phyloP scores from a whole-genome alignment of 192 early-diverging fungal species.

The Backusella mclennaniae region DNA sequence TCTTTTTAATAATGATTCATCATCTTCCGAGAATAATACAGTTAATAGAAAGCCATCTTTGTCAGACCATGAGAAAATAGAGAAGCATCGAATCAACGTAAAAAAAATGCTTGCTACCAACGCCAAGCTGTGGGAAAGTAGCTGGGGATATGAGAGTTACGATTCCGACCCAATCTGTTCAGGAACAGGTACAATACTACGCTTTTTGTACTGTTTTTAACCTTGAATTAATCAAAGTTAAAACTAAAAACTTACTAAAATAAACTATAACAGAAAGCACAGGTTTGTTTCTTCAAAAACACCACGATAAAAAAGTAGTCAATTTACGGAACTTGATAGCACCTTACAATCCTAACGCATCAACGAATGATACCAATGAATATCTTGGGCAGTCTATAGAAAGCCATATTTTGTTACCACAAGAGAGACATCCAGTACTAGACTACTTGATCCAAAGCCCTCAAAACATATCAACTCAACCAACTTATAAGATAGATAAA shows the following conservation, averaged over 20 bases:
- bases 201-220: neutral
- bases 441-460: neutral
- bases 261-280: neutral
- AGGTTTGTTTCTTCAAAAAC: neutral
- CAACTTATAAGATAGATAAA: neutral
- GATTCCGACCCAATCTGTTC: neutral
- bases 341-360: neutral
- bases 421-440: neutral
- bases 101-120: conserved; percentile 18
- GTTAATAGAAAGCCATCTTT: neutral
- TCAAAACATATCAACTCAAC: neutral
- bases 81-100: conserved; percentile 12
- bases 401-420: neutral
- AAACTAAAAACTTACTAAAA: neutral
- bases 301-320: neutral
- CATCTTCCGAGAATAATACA: neutral
- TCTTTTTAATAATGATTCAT: neutral
- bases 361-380: neutral
- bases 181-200: neutral
- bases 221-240: neutral
- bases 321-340: neutral
- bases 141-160: neutral
- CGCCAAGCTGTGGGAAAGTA: conserved; percentile 15
- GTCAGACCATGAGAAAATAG: neutral
- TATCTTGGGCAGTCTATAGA: neutral